These are phyloP conservation scores for Hypoxylon trugodes DNA, from an alignment of 495 filamentous ascomycete genomes.

Conservation along the genomic window DNA sequence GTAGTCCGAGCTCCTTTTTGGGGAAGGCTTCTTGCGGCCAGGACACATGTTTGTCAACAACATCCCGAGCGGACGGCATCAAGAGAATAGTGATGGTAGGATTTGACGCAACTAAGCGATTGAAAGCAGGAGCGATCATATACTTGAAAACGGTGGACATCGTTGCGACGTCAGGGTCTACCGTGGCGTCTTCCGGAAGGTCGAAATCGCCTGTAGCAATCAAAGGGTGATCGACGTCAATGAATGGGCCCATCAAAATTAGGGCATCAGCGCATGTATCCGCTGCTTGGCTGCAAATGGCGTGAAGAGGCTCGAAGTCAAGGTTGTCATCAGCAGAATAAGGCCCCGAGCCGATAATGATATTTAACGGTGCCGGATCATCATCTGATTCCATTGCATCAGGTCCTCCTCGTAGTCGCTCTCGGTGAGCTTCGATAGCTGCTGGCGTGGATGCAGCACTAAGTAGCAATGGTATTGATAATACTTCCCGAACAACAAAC, in stretches of 20 bases:
- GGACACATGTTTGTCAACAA: slow-evolving; percentile 79
- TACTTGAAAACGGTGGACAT: slow-evolving; percentile 84
- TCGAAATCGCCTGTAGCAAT: slow-evolving; percentile 90
- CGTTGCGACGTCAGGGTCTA: slow-evolving; percentile 79
- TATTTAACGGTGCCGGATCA: slow-evolving; percentile 69
- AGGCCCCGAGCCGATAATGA: slow-evolving; percentile 83
- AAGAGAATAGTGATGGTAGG: slow-evolving; percentile 83
- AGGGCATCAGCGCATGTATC: slow-evolving; percentile 80
- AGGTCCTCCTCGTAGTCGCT: slow-evolving; percentile 66
- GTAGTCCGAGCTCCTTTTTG: slow-evolving; percentile 72
- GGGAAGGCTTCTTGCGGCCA: slow-evolving; percentile 89
- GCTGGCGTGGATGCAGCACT: slow-evolving; percentile 69
- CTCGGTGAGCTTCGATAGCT: slow-evolving; percentile 68
- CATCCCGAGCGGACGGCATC: slow-evolving; percentile 87
- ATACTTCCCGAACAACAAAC: slow-evolving; percentile 80
- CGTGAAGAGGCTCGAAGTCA: slow-evolving; percentile 83
- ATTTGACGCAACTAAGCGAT: slow-evolving; percentile 68
- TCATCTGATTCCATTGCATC: slow-evolving; percentile 65
- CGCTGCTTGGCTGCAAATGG: slow-evolving; percentile 79
- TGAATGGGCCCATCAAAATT: slow-evolving; percentile 84
- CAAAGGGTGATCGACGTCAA: slow-evolving; percentile 91
- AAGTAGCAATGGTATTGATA: slow-evolving; percentile 75
- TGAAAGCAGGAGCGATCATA: slow-evolving; percentile 72
- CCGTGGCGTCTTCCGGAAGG: slow-evolving; percentile 72
- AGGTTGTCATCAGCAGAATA: slow-evolving; percentile 93